Evolutionary conservation across 2,329 filamentous ascomycete genomes (phyloP).

Genomic region (Fusarium sp.): DNA sequence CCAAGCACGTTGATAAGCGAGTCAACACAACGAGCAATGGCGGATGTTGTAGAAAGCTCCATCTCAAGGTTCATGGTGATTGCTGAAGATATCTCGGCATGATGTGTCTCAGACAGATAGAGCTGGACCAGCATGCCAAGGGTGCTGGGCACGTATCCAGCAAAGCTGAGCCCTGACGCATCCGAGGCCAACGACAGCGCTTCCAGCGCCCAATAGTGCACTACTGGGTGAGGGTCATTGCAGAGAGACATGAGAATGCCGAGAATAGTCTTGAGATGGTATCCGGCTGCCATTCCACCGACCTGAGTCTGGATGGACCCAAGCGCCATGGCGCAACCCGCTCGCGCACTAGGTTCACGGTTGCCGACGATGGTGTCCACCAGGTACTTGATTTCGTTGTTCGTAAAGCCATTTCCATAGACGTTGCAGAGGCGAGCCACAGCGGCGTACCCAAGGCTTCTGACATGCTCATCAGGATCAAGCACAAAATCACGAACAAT

Average conservation of each 20-base stretch:
- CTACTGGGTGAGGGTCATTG: constrained; percentile 92
- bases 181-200: constrained; percentile 88
- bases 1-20: constrained; percentile 97
- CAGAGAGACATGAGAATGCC: constrained; percentile 97
- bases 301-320: constrained; percentile 95
- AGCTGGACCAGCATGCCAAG: constrained; percentile 94
- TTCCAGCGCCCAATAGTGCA: constrained; percentile 97
- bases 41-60: constrained; percentile 82
- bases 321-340: constrained; percentile 92
- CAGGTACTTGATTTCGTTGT: constrained; percentile 87
- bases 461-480: constrained; percentile 85
- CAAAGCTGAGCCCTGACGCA: constrained; percentile 91
- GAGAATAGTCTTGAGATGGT: constrained; percentile 97
- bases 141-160: constrained; percentile 87
- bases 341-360: constrained; percentile 89
- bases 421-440: constrained; percentile 85
- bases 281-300: constrained; percentile 96
- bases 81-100: constrained; percentile 81
- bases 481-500: constrained; percentile 77
- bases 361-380: constrained; percentile 96
- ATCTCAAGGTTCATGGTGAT: constrained; percentile 92
- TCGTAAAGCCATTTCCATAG: constrained; percentile 90
- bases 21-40: constrained; percentile 88
- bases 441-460: constrained; percentile 85
- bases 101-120: constrained; percentile 91